Base-by-base conservation (phyloP, 176 grass and related monocot genomes). In the Areca catechu region DNA sequence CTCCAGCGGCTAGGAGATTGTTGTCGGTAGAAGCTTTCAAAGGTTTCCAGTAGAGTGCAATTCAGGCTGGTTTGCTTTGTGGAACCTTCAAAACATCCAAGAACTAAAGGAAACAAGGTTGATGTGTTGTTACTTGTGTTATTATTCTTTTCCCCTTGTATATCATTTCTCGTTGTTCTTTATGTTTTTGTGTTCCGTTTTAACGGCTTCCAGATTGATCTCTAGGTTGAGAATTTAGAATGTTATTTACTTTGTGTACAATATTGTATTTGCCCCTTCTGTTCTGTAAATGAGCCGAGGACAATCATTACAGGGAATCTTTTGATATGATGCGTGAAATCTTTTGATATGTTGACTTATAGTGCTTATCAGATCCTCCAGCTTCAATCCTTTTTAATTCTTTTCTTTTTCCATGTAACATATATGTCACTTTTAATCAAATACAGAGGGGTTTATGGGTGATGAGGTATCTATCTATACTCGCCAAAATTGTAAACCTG, bases 1-100 rank as follows among this genome's bases (percentile, higher is more conserved):
- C 86, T n/a, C 84, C 85, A 76, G 83, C 54, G 29, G 80, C 82
- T 57, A 78, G 83, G 75, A 90, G 73, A 49, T 73, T 97, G 37
- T 61, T 97, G 66, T 91, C 86, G 5, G 22, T 63, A 3, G 60
- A 89, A 47, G 1, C 57, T 52, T 85, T 89, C 16, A 19, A 47
- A 54, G 62, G 76, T 57, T 51, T 80, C 4, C 15, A 52, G 1
- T 82, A 76, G 16, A 53, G 56, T 55, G 50, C 23, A 30, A 34
- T 49, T 63, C 24, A 56, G 57, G 3, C n/a, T 19, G 15, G 19
- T 7, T 20, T 62, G 69, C 56, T 20, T 15, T 6, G 15, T 34
- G 30, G 30, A 34, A 34, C 48, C 24, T 74, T 59, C 25, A 51
- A 61, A 53, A 53, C 16, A 19, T 51, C 34, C 48, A 51, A 58